phyloP scores from a whole-genome alignment of 2,329 filamentous ascomycete species.

The Colletotrichum salicis region DNA sequence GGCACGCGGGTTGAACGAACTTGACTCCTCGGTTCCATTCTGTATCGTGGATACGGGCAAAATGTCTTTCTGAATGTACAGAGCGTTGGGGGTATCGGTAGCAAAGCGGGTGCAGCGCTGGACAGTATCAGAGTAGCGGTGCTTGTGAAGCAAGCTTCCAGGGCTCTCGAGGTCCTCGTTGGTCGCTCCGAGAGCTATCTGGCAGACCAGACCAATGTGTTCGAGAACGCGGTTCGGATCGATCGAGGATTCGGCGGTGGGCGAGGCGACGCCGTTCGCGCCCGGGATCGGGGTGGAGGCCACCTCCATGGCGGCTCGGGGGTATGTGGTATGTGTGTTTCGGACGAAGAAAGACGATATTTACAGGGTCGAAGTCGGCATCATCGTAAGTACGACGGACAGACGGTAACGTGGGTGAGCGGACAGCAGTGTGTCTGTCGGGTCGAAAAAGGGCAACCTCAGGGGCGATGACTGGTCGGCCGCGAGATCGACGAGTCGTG shows the following conservation, averaged over 20 bases:
- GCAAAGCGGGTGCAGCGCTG: constrained; percentile 91
- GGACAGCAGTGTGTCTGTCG: constrained; percentile 26
- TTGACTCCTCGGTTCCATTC: constrained; percentile 53
- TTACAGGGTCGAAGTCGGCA: constrained; percentile 30
- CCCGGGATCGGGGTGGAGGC: constrained; percentile 57
- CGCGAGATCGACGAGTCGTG: constrained; percentile 14
- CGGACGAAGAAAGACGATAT: constrained; percentile 35
- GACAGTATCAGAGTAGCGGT: constrained; percentile 80
- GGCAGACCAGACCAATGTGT: constrained; percentile 76
- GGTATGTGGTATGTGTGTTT: constrained; percentile 16
- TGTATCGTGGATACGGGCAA: constrained; percentile 63
- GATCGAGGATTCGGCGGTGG: constrained; percentile 63
- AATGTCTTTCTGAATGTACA: constrained; percentile 91
- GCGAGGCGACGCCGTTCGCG: constrained; percentile 57
- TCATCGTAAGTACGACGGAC: constrained; percentile 28
- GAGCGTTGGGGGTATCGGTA: constrained; percentile 83
- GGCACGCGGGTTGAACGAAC: constrained; percentile 22
- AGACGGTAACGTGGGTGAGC: neutral
- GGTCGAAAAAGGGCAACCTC: constrained; percentile 17
- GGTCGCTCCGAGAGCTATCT: constrained; percentile 78
- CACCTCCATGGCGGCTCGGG: constrained; percentile 61
- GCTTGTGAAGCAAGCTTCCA: constrained; percentile 83
- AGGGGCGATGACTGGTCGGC: constrained; percentile 23
- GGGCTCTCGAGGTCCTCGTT: constrained; percentile 81
- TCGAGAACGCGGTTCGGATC: constrained; percentile 78